Conservation (phyloP, 441 rosid genomes). For the Daphne laureola region DNA sequence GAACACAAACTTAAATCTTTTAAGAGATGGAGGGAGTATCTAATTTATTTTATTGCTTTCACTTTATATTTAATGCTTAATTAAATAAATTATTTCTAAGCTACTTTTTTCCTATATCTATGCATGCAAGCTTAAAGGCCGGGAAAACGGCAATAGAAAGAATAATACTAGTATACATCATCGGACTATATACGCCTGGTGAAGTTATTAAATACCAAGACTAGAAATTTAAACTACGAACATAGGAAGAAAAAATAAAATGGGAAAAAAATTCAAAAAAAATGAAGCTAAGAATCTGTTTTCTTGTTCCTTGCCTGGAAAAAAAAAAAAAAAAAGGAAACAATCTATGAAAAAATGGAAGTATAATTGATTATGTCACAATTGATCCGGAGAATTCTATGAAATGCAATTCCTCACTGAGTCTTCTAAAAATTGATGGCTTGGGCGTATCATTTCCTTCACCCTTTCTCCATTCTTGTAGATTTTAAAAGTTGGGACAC, state of each 20-base stretch:
- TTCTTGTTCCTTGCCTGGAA: constrained; percentile 3
- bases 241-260: too few species aligned
- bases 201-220: background rate
- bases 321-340: background rate
- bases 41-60: too few species aligned
- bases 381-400: constrained; percentile 20
- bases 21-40: too few species aligned
- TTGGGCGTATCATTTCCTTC: constrained; percentile 51
- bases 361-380: constrained; percentile 18
- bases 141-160: too few species aligned
- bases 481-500: constrained; percentile 41
- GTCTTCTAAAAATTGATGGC: constrained; percentile 35
- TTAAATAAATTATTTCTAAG: too few species aligned
- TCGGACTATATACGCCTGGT: too few species aligned
- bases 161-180: too few species aligned
- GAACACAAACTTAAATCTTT: too few species aligned
- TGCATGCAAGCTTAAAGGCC: too few species aligned
- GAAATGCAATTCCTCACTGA: constrained; percentile 30
- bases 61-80: too few species aligned
- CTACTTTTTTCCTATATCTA: too few species aligned
- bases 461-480: constrained; percentile 41
- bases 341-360: constrained; percentile 12
- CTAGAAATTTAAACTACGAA: constrained; percentile 5
- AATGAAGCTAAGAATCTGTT: constrained; percentile 5
- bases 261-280: too few species aligned